A percentile compares a stretch with the other conserved stretches of the same genome.
These are phyloP conservation scores for Canna indica DNA, from an alignment of 176 grass and related monocot species.

Conservation along the genomic window DNA sequence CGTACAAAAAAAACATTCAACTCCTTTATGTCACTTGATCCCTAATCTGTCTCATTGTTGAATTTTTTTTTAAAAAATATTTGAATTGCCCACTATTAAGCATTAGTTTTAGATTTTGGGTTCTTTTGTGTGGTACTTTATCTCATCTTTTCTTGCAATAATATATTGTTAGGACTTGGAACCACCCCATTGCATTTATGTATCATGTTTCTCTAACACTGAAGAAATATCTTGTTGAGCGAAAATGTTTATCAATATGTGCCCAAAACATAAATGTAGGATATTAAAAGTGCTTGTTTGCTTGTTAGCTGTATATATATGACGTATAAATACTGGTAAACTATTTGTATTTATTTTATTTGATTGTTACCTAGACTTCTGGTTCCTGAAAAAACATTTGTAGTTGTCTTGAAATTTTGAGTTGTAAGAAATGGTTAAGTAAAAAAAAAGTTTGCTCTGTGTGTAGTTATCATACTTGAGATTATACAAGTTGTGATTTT, in stretches of 20 bases:
- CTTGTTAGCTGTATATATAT: background rate
- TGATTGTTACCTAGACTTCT: too few relatives aligned
- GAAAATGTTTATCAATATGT: background rate
- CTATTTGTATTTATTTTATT: too few relatives aligned
- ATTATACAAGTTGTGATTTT: background rate
- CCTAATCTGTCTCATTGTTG: background rate
- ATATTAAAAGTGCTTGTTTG: background rate
- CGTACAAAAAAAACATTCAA: too few relatives aligned
- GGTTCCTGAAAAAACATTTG: too few relatives aligned
- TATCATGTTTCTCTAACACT: background rate
- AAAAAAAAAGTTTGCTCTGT: too few relatives aligned
- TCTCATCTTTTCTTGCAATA: background rate
- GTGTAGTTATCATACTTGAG: too few relatives aligned
- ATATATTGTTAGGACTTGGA: background rate
- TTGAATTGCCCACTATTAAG: background rate
- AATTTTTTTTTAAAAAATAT: background rate
- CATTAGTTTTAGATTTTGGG: background rate
- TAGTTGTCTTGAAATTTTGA: background rate
- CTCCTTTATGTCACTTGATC: background rate
- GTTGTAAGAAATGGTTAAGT: background rate
- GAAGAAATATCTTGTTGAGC: background rate
- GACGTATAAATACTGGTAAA: background rate
- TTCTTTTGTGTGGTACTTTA: background rate
- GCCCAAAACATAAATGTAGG: background rate
- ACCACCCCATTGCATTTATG: background rate